Evolutionary conservation across 495 filamentous ascomycete species (phyloP), one percentile per base, ranked within the genome.

Genomic region (Pyrenopolyporus hunteri): DNA sequence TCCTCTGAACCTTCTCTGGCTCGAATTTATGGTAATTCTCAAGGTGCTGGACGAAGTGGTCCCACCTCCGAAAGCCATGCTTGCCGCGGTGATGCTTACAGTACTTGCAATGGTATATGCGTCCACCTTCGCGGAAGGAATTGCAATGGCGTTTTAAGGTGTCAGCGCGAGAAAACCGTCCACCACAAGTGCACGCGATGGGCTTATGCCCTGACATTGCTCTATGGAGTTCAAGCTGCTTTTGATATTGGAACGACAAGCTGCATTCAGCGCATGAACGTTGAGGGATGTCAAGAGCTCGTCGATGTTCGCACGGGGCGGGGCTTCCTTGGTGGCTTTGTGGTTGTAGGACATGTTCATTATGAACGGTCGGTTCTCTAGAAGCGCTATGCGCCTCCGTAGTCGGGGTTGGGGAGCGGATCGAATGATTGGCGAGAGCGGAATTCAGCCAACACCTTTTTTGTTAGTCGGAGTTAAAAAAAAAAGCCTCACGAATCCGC

Each of bases 31-130:
- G 76, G 35, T 74, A 78, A 3, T 65, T 66, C 0, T 44, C 44
- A 29, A 78, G 55, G 57, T 77, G 76, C 26, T 77, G 72, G 9
- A 57, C 45, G 4, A 76, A 61, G 46, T 78, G 71, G 56, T 78
- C 73, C 16, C 53, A 66, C 16, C 74, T 71, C 16, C 61, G 67
- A 48, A 78, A 77, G 11, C 64, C 70, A 11, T 75, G 51, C n/a
- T 50, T 65, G 20, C 70, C 75, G 26, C 68, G 68, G 54, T 75
- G 57, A 37, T 47, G 70, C 33, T 59, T 72, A 51, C 74, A 77
- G 25, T 66, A 59, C 0, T 35, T 39, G 36, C 74, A 78, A 6
- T 68, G 64, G 45, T 60, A 71, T 0, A 43, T 36, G 26, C 14
- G 35, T 4, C 9, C 36, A 2, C 48, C 44, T 17, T 60, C 49